phyloP scores from a whole-genome alignment of 2,329 filamentous ascomycete species.

The Epichloe typhina region DNA sequence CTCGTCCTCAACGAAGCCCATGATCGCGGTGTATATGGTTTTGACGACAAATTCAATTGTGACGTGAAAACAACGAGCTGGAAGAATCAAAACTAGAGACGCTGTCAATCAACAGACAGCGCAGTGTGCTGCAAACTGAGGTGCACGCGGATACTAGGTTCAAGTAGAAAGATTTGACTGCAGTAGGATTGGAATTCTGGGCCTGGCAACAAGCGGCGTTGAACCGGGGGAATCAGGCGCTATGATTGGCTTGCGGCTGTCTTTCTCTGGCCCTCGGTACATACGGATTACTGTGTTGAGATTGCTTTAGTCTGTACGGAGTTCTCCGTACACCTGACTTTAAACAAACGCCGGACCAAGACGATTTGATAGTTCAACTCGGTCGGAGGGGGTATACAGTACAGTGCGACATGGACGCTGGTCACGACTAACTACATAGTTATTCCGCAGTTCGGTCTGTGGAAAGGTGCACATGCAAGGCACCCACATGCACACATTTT shows the following conservation, averaged over 20 bases:
- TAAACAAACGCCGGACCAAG: neutral
- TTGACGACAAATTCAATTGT: slow-evolving; percentile 2
- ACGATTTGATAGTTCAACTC: neutral
- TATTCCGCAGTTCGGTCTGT: no score
- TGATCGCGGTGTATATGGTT: slow-evolving; percentile 33
- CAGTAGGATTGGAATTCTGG: neutral
- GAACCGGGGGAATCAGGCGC: neutral
- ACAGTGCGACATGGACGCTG: no score
- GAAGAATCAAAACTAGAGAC: neutral
- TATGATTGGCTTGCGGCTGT: slow-evolving; percentile 3
- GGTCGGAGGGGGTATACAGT: no score
- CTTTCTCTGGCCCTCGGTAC: neutral
- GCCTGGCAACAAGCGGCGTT: neutral
- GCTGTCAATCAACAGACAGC: neutral
- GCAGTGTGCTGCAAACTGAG: neutral
- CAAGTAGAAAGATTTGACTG: neutral
- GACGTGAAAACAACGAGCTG: slow-evolving; percentile 6
- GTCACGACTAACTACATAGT: no score
- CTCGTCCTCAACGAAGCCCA: slow-evolving; percentile 81
- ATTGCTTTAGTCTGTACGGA: neutral
- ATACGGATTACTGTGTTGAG: neutral
- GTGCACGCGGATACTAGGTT: neutral
- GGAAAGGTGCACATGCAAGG: no score
- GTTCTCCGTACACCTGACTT: neutral
- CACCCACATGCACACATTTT: no score